These are phyloP conservation scores for Komagataea norvegica DNA, from an alignment of 1,139 yeast species.

Conservation along the genomic window DNA sequence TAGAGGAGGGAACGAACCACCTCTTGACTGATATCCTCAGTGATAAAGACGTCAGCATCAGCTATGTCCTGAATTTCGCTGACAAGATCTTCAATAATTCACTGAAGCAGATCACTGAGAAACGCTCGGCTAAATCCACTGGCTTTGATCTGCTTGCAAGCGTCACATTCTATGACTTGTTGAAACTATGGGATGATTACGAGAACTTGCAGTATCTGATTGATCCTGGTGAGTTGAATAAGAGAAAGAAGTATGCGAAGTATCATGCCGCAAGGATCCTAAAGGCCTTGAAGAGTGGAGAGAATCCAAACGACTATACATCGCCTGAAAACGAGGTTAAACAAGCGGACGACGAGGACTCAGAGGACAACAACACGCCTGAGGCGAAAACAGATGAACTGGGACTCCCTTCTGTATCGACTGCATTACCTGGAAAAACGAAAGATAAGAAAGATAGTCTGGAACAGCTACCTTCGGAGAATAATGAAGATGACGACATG, in stretches of 20 bases:
- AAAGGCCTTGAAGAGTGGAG: slow-evolving; percentile 39
- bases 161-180: slow-evolving; percentile 42
- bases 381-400: slow-evolving; percentile 14
- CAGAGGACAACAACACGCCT: slow-evolving; percentile 16
- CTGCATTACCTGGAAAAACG: no score
- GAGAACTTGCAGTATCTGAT: slow-evolving; percentile 21
- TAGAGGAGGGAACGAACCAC: no score
- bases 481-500: slow-evolving; percentile 5
- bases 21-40: slow-evolving; percentile 44
- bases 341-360: neutral
- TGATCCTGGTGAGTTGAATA: slow-evolving; percentile 27
- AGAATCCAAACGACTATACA: slow-evolving; percentile 48
- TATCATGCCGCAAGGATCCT: slow-evolving; percentile 54
- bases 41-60: slow-evolving; percentile 54
- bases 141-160: slow-evolving; percentile 46
- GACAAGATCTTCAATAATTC: slow-evolving; percentile 55
- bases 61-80: slow-evolving; percentile 58
- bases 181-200: slow-evolving; percentile 38
- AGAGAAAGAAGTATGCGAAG: slow-evolving; percentile 50
- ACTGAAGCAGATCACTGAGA: slow-evolving; percentile 39
- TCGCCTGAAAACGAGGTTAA: slow-evolving; percentile 29
- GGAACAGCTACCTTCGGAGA: neutral
- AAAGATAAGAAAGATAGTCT: slow-evolving; percentile 9
- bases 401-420: slow-evolving; percentile 33
- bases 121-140: slow-evolving; percentile 36